Conservation (phyloP, 2,329 filamentous ascomycete species). For the Coleophoma eucalyptorum region DNA sequence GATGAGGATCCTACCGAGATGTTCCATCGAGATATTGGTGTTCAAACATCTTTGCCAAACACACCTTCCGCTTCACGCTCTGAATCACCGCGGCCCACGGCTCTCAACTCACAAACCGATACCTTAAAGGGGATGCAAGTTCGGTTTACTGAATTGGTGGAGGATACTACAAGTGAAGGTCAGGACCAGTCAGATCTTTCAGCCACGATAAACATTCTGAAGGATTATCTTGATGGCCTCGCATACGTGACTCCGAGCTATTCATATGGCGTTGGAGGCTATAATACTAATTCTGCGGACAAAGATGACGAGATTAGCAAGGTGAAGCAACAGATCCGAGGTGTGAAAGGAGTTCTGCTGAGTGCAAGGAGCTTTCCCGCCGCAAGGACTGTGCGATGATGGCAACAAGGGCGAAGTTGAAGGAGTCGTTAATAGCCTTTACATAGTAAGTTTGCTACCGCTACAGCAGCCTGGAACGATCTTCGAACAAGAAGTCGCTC, state of each 20-base stretch:
- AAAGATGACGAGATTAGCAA: slow-evolving; percentile 69
- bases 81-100: slow-evolving; percentile 25
- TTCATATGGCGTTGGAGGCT: slow-evolving; percentile 25
- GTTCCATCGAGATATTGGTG: slow-evolving; percentile 77
- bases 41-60: slow-evolving; percentile 62
- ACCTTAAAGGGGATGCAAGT: slow-evolving; percentile 32
- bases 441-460: no score
- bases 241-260: slow-evolving; percentile 38
- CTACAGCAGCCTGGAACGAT: no score
- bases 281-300: slow-evolving; percentile 40
- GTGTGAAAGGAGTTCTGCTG: slow-evolving; percentile 75
- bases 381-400: background rate
- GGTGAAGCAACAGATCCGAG: slow-evolving; percentile 70
- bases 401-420: no score
- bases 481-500: no score
- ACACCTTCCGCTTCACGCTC: slow-evolving; percentile 30
- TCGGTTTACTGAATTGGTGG: slow-evolving; percentile 47
- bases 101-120: slow-evolving; percentile 29
- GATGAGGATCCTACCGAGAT: slow-evolving; percentile 69
- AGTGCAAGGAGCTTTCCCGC: slow-evolving; percentile 69
- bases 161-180: slow-evolving; percentile 27
- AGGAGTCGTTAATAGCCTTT: no score
- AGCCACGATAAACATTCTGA: slow-evolving; percentile 43
- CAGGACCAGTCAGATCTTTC: slow-evolving; percentile 16
- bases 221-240: slow-evolving; percentile 62